Percentiles rank a stretch among this genome's conserved stretches.
phyloP scores from a whole-genome alignment of 306 rosid species.

The Dryas alaskensis region DNA sequence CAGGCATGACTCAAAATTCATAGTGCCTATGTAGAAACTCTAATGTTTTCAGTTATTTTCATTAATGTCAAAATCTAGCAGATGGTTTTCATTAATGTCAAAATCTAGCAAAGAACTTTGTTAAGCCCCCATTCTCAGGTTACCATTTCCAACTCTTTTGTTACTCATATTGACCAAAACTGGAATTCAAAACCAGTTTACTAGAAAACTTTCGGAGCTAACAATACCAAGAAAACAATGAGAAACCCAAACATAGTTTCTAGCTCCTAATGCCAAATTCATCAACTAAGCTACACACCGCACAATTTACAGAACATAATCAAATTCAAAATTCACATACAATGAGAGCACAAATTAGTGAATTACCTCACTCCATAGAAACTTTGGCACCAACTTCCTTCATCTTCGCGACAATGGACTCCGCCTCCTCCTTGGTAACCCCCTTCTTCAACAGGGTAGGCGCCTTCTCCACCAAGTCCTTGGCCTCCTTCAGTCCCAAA shows the following conservation, averaged over 20 bases:
- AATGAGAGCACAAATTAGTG: neutral
- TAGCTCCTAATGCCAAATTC: neutral
- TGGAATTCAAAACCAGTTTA: neutral
- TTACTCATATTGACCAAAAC: neutral
- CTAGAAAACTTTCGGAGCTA: neutral
- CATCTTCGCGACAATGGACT: conserved; percentile 73
- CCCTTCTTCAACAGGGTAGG: conserved; percentile 90
- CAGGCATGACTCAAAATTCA: neutral
- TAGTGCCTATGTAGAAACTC: neutral
- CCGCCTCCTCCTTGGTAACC: conserved; percentile 83
- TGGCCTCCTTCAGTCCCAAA: conserved; percentile 96
- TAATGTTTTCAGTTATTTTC: neutral
- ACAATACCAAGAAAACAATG: neutral
- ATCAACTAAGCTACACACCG: neutral
- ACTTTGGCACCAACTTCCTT: conserved; percentile 87
- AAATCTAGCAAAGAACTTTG: neutral
- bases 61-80: neutral
- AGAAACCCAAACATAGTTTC: neutral
- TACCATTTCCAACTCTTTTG: neutral
- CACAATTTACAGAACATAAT: neutral
- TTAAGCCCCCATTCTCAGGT: neutral
- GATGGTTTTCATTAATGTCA: neutral
- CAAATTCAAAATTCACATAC: neutral
- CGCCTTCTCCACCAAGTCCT: conserved; percentile 90
- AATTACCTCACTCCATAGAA: conserved; percentile 75